Conservation (phyloP, 1,284 basidiomycete genomes). For the Pseudozyma sp. region DNA sequence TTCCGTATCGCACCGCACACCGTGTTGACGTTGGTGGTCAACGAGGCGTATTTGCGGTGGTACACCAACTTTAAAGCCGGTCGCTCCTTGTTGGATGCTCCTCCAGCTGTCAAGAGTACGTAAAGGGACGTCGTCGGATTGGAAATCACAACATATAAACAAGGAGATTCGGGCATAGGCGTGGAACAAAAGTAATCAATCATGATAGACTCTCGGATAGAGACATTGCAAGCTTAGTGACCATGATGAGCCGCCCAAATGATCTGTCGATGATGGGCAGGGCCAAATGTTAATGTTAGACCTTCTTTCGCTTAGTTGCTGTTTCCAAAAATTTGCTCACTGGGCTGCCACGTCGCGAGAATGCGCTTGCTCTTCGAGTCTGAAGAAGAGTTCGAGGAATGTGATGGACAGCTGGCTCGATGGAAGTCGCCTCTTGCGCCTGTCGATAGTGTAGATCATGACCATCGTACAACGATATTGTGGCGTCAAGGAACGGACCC, state of each 20-base stretch:
- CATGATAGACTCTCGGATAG: no score
- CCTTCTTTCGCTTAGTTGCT: no score
- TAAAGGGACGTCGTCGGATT: slow-evolving; percentile 2
- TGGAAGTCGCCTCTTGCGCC: slow-evolving; percentile 7
- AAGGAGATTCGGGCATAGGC: no score
- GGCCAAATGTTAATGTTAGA: no score
- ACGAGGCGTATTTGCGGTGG: slow-evolving; percentile 58
- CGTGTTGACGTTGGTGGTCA: slow-evolving; percentile 60
- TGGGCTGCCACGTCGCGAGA: slow-evolving; percentile 10
- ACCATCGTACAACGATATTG: background rate
- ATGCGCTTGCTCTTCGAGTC: background rate
- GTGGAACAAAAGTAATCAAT: no score
- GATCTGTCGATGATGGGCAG: no score
- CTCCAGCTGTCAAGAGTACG: slow-evolving; percentile 32
- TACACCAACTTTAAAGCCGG: slow-evolving; percentile 57
- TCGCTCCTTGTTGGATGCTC: slow-evolving; percentile 41
- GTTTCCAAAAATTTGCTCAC: no score
- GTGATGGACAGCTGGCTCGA: slow-evolving; percentile 5
- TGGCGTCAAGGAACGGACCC: background rate
- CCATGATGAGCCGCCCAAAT: no score
- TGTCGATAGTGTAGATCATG: background rate
- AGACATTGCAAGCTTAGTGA: no score
- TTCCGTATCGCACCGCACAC: slow-evolving; percentile 67
- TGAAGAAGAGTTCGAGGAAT: slow-evolving; percentile 26
- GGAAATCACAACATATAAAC: background rate